Percentiles rank a stretch among this genome's conserved stretches.
Conservation (phyloP, 257 asterid species). For the Mentha longifolia region DNA sequence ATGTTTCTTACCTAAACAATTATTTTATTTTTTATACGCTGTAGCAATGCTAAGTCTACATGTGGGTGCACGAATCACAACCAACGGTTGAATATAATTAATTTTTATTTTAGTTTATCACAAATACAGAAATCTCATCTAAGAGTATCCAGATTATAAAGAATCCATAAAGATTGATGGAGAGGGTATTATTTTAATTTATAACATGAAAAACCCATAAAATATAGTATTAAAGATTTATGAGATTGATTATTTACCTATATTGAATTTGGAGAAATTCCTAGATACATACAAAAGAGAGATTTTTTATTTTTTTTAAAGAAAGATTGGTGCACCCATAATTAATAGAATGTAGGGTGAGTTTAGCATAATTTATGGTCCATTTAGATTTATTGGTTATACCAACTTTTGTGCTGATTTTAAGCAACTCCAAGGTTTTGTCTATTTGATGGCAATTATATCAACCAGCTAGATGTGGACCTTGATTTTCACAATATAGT, state of each 20-base stretch:
- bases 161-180: too few relatives aligned
- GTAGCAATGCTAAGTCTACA: conserved; percentile 24
- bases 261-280: background rate
- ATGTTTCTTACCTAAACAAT: conserved; percentile 42
- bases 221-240: too few relatives aligned
- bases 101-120: too few relatives aligned
- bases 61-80: background rate
- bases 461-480: conserved; percentile 44
- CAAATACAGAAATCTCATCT: too few relatives aligned
- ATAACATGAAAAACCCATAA: too few relatives aligned
- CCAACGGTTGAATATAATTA: too few relatives aligned
- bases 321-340: background rate
- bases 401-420: conserved; percentile 45
- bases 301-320: too few relatives aligned
- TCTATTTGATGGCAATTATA: conserved; percentile 41
- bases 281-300: too few relatives aligned
- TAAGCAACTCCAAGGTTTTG: conserved; percentile 47
- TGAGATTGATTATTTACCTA: too few relatives aligned
- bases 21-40: conserved; percentile 12
- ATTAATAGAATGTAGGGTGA: conserved; percentile 15
- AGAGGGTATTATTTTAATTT: too few relatives aligned
- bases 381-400: conserved; percentile 39
- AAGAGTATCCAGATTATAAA: too few relatives aligned
- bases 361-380: conserved; percentile 29
- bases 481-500: conserved; percentile 34